These are phyloP conservation scores for Cinnamomum chago DNA, from an alignment of 164 flowering plant genomes.

Conservation along the genomic window DNA sequence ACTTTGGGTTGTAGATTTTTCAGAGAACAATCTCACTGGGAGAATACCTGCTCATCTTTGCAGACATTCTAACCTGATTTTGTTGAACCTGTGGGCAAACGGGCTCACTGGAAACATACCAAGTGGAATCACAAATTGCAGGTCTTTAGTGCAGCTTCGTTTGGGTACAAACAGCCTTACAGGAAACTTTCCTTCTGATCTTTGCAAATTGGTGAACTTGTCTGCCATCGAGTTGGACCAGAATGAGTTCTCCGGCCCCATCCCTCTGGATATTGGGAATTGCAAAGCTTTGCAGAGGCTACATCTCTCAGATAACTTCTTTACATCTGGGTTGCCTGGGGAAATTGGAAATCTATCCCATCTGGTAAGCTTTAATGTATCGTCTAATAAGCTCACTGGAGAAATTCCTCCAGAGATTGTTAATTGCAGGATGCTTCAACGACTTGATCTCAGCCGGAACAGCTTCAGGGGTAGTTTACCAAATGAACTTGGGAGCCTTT, in stretches of 20 bases:
- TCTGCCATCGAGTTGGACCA: constrained; percentile 68
- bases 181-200: constrained; percentile 68
- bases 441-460: constrained; percentile 85
- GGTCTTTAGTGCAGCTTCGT: constrained; percentile 64
- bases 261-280: constrained; percentile 62
- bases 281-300: constrained; percentile 74
- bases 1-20: constrained; percentile 88
- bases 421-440: constrained; percentile 76
- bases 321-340: constrained; percentile 59
- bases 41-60: constrained; percentile 74
- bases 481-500: constrained; percentile 60
- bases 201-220: constrained; percentile 70
- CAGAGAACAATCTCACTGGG: constrained; percentile 65
- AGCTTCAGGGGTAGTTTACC: constrained; percentile 55
- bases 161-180: constrained; percentile 59
- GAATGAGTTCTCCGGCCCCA: constrained; percentile 71
- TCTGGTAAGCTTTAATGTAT: constrained; percentile 76
- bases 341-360: constrained; percentile 67
- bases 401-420: constrained; percentile 56
- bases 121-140: constrained; percentile 51
- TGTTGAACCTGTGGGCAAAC: constrained; percentile 71
- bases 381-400: constrained; percentile 71
- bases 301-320: constrained; percentile 64
- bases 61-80: constrained; percentile 48
- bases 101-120: constrained; percentile 74